Conservation (phyloP, 768 basidiomycete species). For the Amanita molliuscula region DNA sequence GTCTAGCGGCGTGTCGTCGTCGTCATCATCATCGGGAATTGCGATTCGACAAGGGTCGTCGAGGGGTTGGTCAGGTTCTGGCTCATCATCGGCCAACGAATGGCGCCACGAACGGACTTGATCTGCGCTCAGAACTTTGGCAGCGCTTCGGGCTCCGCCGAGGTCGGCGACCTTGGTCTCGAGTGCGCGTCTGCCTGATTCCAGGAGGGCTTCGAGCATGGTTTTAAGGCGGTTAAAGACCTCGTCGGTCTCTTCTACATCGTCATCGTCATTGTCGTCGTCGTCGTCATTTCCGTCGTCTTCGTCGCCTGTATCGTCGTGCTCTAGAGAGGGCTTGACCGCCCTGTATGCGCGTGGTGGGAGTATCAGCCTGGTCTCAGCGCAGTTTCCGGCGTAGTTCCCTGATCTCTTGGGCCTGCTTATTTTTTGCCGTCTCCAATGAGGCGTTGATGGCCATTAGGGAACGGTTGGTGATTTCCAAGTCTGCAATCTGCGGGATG, state of each 20-base stretch:
- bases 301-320: constrained; percentile 32
- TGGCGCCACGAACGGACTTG: constrained; percentile 56
- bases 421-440: constrained; percentile 70
- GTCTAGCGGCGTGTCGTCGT: background rate
- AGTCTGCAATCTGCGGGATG: constrained; percentile 66
- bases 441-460: constrained; percentile 77
- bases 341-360: constrained; percentile 55
- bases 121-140: constrained; percentile 66
- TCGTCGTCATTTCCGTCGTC: constrained; percentile 35
- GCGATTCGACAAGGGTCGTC: background rate
- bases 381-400: constrained; percentile 76
- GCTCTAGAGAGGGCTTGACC: constrained; percentile 38
- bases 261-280: constrained; percentile 25
- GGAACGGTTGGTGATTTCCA: constrained; percentile 85
- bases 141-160: constrained; percentile 28
- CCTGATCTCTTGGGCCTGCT: constrained; percentile 77
- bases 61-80: background rate
- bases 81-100: background rate
- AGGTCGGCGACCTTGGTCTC: constrained; percentile 47
- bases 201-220: constrained; percentile 55
- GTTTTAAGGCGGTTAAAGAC: constrained; percentile 51
- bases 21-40: background rate
- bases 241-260: constrained; percentile 36
- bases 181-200: constrained; percentile 50
- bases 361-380: constrained; percentile 68